Evolutionary conservation across 345 rosid genomes (phyloP).

Genomic region (Linum trigynum): DNA sequence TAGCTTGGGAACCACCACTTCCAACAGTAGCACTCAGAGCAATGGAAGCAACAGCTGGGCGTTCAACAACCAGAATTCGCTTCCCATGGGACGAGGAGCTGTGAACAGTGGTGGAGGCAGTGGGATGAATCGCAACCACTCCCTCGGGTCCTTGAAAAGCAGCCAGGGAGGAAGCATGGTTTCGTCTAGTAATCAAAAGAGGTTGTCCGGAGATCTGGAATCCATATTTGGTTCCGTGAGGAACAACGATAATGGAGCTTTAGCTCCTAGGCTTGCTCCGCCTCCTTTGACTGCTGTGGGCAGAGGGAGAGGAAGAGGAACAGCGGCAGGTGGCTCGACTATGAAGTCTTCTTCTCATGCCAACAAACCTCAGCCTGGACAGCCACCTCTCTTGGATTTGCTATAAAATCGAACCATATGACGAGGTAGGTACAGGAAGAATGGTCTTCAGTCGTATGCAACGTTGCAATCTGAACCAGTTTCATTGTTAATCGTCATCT

Average conservation of each 20-base stretch:
- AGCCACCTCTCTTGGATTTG: slow-evolving; percentile 67
- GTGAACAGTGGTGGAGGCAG: slow-evolving; percentile 19
- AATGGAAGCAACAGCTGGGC: slow-evolving; percentile 43
- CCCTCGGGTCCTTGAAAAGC: slow-evolving; percentile 48
- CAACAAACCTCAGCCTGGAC: slow-evolving; percentile 34
- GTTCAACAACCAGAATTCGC: slow-evolving; percentile 30
- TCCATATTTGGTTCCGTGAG: slow-evolving; percentile 63
- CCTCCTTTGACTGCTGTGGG: slow-evolving; percentile 73
- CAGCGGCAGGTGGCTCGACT: slow-evolving; percentile 37
- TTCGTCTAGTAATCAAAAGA: slow-evolving; percentile 35
- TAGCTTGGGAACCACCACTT: slow-evolving; percentile 20
- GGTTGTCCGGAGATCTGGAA: slow-evolving; percentile 40
- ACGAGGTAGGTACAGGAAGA: background rate
- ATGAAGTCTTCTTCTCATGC: slow-evolving; percentile 30
- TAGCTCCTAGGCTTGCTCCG: slow-evolving; percentile 76
- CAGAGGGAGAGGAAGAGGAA: slow-evolving; percentile 65
- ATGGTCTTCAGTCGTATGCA: no score
- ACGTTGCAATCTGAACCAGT: no score
- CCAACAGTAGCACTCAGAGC: slow-evolving; percentile 19
- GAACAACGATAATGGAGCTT: slow-evolving; percentile 22
- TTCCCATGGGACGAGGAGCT: slow-evolving; percentile 29
- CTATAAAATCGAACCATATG: slow-evolving; percentile 22
- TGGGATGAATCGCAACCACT: slow-evolving; percentile 21
- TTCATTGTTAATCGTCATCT: no score
- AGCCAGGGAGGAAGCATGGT: slow-evolving; percentile 32